These are phyloP conservation scores for Bipolaris bicolor DNA, from an alignment of 2,329 filamentous ascomycete genomes.

Conservation along the genomic window DNA sequence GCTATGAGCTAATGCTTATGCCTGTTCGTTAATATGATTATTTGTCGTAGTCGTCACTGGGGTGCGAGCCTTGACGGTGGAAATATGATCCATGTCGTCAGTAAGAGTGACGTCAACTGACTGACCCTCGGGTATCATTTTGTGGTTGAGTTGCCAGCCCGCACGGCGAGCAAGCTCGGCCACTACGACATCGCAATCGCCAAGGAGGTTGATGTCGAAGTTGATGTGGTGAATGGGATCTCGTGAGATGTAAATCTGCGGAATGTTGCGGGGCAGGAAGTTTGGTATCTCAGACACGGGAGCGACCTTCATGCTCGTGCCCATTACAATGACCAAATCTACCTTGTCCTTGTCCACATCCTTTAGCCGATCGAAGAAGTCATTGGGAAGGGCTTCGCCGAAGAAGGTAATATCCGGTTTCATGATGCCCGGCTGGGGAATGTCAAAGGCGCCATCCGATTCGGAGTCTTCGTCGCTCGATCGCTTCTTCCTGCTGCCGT, in stretches of 20 bases:
- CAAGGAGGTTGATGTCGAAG: constrained; percentile 95
- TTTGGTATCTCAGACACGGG: constrained; percentile 92
- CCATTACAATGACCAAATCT: constrained; percentile 93
- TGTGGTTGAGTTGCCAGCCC: constrained; percentile 79
- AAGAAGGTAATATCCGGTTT: constrained; percentile 99
- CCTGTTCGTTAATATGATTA: constrained; percentile 15
- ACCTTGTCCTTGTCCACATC: constrained; percentile 78
- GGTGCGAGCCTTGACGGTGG: constrained; percentile 34
- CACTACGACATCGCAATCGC: constrained; percentile 90
- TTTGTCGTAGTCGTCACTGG: constrained; percentile 25
- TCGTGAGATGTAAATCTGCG: constrained; percentile 88
- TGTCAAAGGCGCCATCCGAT: constrained; percentile 67
- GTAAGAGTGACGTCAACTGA: constrained; percentile 60
- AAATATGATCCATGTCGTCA: constrained; percentile 40
- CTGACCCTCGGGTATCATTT: constrained; percentile 78
- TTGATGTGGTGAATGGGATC: constrained; percentile 86
- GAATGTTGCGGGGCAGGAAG: constrained; percentile 76
- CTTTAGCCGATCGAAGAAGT: constrained; percentile 81
- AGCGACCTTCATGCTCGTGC: constrained; percentile 92
- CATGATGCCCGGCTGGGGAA: constrained; percentile 79
- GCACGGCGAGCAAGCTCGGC: constrained; percentile 82
- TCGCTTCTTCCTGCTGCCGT: constrained; percentile 49
- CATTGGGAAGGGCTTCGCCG: constrained; percentile 83
- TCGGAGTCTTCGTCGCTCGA: constrained; percentile 62
- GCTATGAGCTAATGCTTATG: constrained; percentile 11